Percentiles rank a stretch among this genome's conserved stretches.
Evolutionary conservation across 768 basidiomycete species (phyloP).

Genomic region (Epithele typhae): DNA sequence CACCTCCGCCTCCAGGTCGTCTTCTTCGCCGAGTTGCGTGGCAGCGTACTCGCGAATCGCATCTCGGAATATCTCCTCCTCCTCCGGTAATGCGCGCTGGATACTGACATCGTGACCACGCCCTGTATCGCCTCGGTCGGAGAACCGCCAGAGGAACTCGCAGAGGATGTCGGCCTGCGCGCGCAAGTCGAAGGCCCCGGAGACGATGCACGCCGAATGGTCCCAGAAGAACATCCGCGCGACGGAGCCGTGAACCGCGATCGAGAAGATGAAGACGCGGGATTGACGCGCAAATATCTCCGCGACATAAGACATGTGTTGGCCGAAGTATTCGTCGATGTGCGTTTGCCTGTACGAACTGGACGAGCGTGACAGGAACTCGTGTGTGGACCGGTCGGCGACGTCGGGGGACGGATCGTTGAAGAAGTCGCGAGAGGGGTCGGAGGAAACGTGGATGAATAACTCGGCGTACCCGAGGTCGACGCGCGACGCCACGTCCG

Average conservation of each 20-base stretch:
- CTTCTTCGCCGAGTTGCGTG: neutral
- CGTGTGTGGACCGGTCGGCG: too few relatives aligned
- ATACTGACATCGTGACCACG: slow-evolving; percentile 25
- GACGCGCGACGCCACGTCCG: too few relatives aligned
- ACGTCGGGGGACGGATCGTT: too few relatives aligned
- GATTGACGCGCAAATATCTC: slow-evolving; percentile 22
- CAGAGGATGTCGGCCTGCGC: slow-evolving; percentile 17
- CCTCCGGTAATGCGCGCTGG: neutral
- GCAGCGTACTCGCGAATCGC: neutral
- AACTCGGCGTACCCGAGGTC: too few relatives aligned
- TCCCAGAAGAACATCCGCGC: slow-evolving; percentile 31
- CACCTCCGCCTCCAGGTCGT: neutral
- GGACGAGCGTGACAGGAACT: too few relatives aligned
- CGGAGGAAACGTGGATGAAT: slow-evolving; percentile 1
- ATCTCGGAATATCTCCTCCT: neutral
- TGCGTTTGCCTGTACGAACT: too few relatives aligned
- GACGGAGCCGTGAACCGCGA: slow-evolving; percentile 22
- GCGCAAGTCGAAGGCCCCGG: slow-evolving; percentile 23
- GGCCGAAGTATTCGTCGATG: neutral
- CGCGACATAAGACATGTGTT: neutral
- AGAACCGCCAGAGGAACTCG: slow-evolving; percentile 29
- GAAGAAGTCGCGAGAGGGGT: too few relatives aligned
- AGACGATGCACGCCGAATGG: slow-evolving; percentile 28
- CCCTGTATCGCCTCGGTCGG: slow-evolving; percentile 5
- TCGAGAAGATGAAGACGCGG: slow-evolving; percentile 25